phyloP scores from a whole-genome alignment of 1,139 yeast species.

The Suhomyces anneliseae region DNA sequence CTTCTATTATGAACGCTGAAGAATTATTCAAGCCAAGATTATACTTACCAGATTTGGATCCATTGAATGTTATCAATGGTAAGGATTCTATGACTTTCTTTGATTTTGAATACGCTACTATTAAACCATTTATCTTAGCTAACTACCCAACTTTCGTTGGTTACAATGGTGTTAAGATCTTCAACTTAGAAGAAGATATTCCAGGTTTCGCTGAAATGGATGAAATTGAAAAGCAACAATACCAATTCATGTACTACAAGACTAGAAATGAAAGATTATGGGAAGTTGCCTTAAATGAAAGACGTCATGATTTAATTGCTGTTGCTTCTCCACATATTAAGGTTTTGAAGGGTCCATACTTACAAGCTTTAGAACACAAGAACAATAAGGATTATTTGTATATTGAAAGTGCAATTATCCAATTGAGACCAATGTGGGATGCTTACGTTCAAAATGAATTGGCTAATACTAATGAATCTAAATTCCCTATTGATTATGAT shows the following conservation, averaged over 20 bases:
- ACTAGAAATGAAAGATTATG: constrained; percentile 90
- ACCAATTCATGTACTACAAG: constrained; percentile 80
- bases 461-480: constrained; percentile 42
- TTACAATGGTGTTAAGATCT: constrained; percentile 85
- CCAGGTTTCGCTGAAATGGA: constrained; percentile 66
- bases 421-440: constrained; percentile 75
- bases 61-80: constrained; percentile 71
- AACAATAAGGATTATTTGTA: constrained; percentile 62
- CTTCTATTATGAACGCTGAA: constrained; percentile 55
- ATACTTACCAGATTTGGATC: constrained; percentile 82
- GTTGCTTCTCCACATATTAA: constrained; percentile 78
- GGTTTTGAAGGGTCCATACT: constrained; percentile 62
- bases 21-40: constrained; percentile 74
- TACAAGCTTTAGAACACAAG: constrained; percentile 65
- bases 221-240: constrained; percentile 75
- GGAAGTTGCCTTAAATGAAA: constrained; percentile 73
- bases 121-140: constrained; percentile 78
- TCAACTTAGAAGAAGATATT: constrained; percentile 69
- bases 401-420: constrained; percentile 67
- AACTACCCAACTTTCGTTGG: constrained; percentile 81
- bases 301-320: constrained; percentile 66
- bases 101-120: constrained; percentile 78
- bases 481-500: constrained; percentile 62
- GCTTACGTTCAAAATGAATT: constrained; percentile 64
- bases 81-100: constrained; percentile 51